Percentiles rank a stretch among this genome's conserved stretches.
phyloP scores from a whole-genome alignment of 1,139 yeast genomes.

The Lodderomyces metapsilosis region DNA sequence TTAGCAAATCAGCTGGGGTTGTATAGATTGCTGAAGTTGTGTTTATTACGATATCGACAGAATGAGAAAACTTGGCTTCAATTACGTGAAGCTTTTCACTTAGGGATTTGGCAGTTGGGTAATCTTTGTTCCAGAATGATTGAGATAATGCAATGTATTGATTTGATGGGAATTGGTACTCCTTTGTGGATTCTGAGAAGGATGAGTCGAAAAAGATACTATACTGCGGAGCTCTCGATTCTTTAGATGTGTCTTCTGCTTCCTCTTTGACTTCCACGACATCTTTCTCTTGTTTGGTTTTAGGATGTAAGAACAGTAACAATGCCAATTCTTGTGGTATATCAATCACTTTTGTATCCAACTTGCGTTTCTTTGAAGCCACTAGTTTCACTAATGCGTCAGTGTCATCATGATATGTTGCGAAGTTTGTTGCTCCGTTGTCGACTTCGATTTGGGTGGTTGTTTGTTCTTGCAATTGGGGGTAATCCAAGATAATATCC shows the following conservation, averaged over 20 bases:
- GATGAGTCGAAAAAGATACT: not conserved
- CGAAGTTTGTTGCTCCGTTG: conserved; percentile 7
- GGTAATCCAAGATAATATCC: not conserved
- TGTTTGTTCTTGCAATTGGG: not conserved
- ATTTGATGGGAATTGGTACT: conserved; percentile 5
- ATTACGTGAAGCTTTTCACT: conserved; percentile 4
- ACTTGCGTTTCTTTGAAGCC: conserved; percentile 6
- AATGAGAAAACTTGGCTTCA: conserved; percentile 9
- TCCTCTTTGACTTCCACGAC: not conserved
- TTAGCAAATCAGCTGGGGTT: conserved; percentile 7
- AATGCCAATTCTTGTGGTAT: conserved; percentile 11
- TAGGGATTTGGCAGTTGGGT: conserved; percentile 3
- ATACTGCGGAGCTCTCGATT: not conserved
- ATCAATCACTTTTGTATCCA: conserved; percentile 1
- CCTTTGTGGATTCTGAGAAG: not conserved
- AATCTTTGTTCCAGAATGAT: conserved; percentile 9
- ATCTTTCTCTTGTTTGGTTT: not conserved
- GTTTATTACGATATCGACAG: conserved; percentile 12
- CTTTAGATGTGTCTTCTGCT: not conserved
- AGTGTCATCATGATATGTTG: conserved; percentile 13
- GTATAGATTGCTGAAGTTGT: conserved; percentile 10
- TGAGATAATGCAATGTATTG: conserved; percentile 10
- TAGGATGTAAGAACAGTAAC: conserved; percentile 10
- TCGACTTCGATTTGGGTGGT: not conserved
- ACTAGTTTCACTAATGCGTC: conserved; percentile 9